Base-by-base conservation (phyloP, 768 basidiomycete species). In the Agaricus blazei region DNA sequence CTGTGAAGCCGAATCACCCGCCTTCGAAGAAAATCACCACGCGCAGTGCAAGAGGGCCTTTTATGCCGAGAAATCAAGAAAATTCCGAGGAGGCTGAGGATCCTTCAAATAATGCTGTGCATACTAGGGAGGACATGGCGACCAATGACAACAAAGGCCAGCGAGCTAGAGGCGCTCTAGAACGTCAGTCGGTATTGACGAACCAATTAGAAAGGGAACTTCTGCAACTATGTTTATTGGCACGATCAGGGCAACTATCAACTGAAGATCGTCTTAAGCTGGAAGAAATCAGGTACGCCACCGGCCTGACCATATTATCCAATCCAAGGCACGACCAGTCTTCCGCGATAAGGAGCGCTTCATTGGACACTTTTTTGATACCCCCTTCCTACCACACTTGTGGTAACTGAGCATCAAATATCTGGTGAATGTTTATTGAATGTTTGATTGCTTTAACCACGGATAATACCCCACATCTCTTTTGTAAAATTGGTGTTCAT, bases 191-290 rank as follows among this genome's bases (percentile, higher is more conserved):
- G n/a, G 12, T 37, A 12, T 31, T 52, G 40, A 52, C 51, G 24
- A 52, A 11, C 19, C 41, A 52, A 34, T 9, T 45, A 14, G 36
- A 41, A 26, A 2, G 2, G 1, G 45, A 48, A 9, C 45, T 40
- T 6, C 34, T 29, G 14, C 27, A 42, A n/a, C 11, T 54, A 9
- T 19, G 27, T 7, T 5, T 28, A 28, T 29, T 47, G 36, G 40
- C 45, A n/a, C 37, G 14, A 36, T 48, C 46, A 15, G 53, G 53
- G 3, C 53, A 40, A 26, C 38, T 54, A 4, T 54, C 53, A n/a
- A 27, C 28, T 34, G 27, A 28, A 4, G 36, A 54, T 4, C 37
- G 26, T 7, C 36, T 26, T 11, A 45, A 46, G 38, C 36, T 54
- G 28, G 53, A 54, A 0, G 45, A 54, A 28, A 54, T 54, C 9